A percentile compares a stretch with the other conserved stretches of the same genome.
Evolutionary conservation across 495 filamentous ascomycete species (phyloP).

Genomic region (Trichoderma virens): DNA sequence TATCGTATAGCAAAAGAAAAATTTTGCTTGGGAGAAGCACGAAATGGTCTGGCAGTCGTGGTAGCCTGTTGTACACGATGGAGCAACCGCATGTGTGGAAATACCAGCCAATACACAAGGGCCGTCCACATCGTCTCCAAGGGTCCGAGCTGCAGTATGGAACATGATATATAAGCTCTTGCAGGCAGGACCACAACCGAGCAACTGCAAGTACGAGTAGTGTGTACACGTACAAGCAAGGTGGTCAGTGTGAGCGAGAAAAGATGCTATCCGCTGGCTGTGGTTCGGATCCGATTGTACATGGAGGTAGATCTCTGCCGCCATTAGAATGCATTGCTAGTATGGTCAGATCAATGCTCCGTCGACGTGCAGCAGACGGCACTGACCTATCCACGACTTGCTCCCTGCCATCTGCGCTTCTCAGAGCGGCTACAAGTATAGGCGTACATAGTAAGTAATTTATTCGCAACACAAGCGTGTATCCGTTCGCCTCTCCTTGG

Average conservation of each 20-base stretch:
- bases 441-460: neutral
- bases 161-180: neutral
- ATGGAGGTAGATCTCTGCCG: neutral
- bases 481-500: neutral
- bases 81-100: no score
- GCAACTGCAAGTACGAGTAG: no score
- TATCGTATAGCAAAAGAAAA: neutral
- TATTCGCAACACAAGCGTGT: neutral
- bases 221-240: no score
- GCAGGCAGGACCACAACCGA: neutral
- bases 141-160: neutral
- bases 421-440: neutral
- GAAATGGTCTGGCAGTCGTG: neutral
- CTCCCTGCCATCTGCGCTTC: neutral
- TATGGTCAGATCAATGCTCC: neutral
- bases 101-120: no score
- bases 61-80: no score
- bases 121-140: neutral
- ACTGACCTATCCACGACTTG: neutral
- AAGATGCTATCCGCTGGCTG: neutral
- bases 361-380: conserved; percentile 3
- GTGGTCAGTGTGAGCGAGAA: neutral
- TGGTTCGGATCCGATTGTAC: neutral
- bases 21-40: neutral
- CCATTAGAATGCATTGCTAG: neutral